Base-by-base conservation (phyloP, 2,329 filamentous ascomycete genomes). In the Setomelanomma holmii region DNA sequence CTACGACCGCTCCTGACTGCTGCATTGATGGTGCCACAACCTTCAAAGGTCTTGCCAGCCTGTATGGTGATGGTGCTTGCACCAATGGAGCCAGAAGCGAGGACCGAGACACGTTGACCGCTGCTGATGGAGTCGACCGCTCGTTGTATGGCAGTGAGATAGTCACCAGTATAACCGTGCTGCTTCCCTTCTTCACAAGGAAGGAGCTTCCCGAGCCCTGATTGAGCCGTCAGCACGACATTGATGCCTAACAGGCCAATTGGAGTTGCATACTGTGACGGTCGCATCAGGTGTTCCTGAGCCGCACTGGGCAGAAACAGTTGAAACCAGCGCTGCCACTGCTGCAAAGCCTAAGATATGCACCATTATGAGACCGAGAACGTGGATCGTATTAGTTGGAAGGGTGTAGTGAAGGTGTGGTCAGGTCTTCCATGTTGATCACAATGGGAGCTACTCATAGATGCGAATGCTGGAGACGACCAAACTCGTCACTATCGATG, bases 21-120 rank as follows among this genome's bases (percentile, higher is more conserved):
- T 0, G 74, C 75, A 50, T 84, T 75, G 66, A 86, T 82, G 39
- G 82, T 84, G 36, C 83, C 82, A 64, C 83, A 85, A 24, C 81
- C 83, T 57, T 86, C 83, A 41, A 86, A 84, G 36, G 75, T 85
- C 68, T 83, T 84, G 49, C 82, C 82, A 61, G 78, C 80, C 27
- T 64, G 59, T 55, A 85, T 78, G 20, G 68, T 77, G 63, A 85
- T 80, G 30, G 80, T 84, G 59, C 63, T 77, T n/a, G 80, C 77
- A 23, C 82, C 82, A 45, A 85, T 83, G 38, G 80, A 82, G 4
- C 83, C 83, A 0, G 80, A 83, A 0, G 82, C 82, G 0, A 83
- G 78, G 49, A 86, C 79, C 1, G 80, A 71, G 1, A 85, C 77
- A 10, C 82, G 80, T 65, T 85, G 80, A 6, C 83, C 82, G 43